These are phyloP conservation scores for Alternaria metachromatica DNA, from an alignment of 2,329 filamentous ascomycete species.

Conservation along the genomic window DNA sequence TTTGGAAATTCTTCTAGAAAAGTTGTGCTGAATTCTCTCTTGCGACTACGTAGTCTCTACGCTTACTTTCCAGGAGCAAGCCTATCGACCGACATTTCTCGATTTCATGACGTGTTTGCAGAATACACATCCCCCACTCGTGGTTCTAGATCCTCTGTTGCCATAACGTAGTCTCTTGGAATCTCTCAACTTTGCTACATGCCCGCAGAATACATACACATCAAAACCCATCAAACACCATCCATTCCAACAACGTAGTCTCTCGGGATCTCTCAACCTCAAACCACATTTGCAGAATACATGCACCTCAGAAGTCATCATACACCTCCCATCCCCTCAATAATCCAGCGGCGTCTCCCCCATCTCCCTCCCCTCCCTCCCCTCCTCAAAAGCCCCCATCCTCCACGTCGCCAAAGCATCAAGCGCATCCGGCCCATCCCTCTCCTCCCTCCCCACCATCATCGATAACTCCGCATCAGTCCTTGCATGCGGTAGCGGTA, in stretches of 20 bases:
- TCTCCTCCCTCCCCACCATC: background rate
- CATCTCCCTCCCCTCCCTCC: background rate
- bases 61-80: background rate
- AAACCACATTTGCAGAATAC: background rate
- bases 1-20: background rate
- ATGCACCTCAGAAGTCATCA: background rate
- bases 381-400: background rate
- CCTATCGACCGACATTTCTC: background rate
- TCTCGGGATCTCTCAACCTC: background rate
- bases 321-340: background rate
- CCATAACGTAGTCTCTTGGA: background rate
- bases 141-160: background rate
- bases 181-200: background rate
- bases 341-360: background rate
- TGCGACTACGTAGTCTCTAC: background rate
- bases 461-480: background rate
- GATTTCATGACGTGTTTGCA: background rate
- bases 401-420: background rate
- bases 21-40: background rate
- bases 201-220: background rate
- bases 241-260: background rate
- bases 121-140: background rate
- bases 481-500: background rate
- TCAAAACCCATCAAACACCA: background rate
- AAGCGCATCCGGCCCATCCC: background rate